Evolutionary conservation across 1,284 basidiomycete genomes (phyloP).

Genomic region (Afroboletus lepidellus): DNA sequence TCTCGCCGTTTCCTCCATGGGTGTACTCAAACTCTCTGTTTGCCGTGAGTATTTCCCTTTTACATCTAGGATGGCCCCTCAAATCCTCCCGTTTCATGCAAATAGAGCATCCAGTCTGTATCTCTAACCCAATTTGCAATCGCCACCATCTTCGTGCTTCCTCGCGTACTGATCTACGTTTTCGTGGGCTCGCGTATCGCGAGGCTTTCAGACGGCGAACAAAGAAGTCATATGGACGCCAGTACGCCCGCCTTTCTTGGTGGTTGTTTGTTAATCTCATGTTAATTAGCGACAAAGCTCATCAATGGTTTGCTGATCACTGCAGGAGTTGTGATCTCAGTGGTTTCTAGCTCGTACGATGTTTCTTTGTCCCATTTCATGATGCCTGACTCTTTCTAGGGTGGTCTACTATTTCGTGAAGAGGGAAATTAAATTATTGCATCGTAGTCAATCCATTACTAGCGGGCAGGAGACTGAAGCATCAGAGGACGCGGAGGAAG

Average conservation of each 20-base stretch:
- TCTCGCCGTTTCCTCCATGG: slow-evolving; percentile 82
- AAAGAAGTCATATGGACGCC: slow-evolving; percentile 71
- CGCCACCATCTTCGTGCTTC: slow-evolving; percentile 69
- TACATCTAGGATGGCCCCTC: not conserved
- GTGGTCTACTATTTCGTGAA: slow-evolving; percentile 62
- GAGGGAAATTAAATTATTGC: slow-evolving; percentile 56
- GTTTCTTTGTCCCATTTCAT: slow-evolving; percentile 1
- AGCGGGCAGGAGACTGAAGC: slow-evolving; percentile 60
- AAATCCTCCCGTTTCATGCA: not conserved
- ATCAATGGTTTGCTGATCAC: slow-evolving; percentile 60
- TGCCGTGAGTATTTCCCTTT: slow-evolving; percentile 50
- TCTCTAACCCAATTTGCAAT: slow-evolving; percentile 70
- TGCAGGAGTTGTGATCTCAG: slow-evolving; percentile 54
- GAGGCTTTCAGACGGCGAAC: slow-evolving; percentile 71
- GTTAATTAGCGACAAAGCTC: slow-evolving; percentile 54
- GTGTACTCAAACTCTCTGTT: slow-evolving; percentile 78
- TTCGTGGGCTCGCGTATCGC: slow-evolving; percentile 79
- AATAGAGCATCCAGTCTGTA: slow-evolving; percentile 71
- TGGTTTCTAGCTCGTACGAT: slow-evolving; percentile 65
- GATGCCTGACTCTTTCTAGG: slow-evolving; percentile 38
- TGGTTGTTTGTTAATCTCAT: slow-evolving; percentile 10
- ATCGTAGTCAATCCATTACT: slow-evolving; percentile 47
- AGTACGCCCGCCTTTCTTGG: slow-evolving; percentile 40
- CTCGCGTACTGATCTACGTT: slow-evolving; percentile 68
- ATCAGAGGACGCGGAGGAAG: slow-evolving; percentile 62